A percentile compares a stretch with the other conserved stretches of the same genome.
phyloP scores from a whole-genome alignment of 2,329 filamentous ascomycete species.

The Thielaviopsis punctulata region DNA sequence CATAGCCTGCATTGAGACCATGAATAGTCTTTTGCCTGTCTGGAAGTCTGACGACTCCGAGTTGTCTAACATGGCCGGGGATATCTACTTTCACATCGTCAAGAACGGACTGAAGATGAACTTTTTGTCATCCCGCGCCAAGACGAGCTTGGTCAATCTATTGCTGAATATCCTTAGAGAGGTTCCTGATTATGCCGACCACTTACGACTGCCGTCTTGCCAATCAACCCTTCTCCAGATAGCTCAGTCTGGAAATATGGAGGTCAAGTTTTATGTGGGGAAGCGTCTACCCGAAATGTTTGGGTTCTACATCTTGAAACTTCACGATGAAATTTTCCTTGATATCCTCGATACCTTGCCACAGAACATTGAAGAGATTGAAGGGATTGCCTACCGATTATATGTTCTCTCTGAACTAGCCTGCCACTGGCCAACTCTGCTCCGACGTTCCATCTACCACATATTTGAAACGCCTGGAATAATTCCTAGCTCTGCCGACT shows the following conservation, averaged over 20 bases:
- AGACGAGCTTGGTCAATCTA: constrained; percentile 49
- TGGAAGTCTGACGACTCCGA: constrained; percentile 45
- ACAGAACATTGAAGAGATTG: constrained; percentile 47
- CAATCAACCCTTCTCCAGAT: constrained; percentile 61
- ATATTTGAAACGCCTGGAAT: constrained; percentile 81
- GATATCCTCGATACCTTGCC: constrained; percentile 74
- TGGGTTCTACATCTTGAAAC: constrained; percentile 59
- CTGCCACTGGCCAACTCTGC: constrained; percentile 67
- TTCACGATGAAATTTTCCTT: constrained; percentile 70
- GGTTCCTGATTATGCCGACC: constrained; percentile 48
- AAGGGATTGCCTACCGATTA: constrained; percentile 74
- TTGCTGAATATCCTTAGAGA: constrained; percentile 52
- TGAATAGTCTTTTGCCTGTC: constrained; percentile 43
- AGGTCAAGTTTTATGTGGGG: constrained; percentile 61
- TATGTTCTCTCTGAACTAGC: constrained; percentile 61
- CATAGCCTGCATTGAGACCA: constrained; percentile 47
- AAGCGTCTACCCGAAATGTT: constrained; percentile 58
- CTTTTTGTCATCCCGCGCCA: constrained; percentile 50
- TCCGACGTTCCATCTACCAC: constrained; percentile 77
- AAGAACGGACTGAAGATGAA: constrained; percentile 47
- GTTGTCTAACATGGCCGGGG: constrained; percentile 48
- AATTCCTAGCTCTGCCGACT: constrained; percentile 43
- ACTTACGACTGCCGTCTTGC: constrained; percentile 37
- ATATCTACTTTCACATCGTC: constrained; percentile 67
- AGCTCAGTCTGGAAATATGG: constrained; percentile 45